Base-by-base conservation (phyloP, 2,329 filamentous ascomycete genomes). In the Coccinonectria pachysandricola region DNA sequence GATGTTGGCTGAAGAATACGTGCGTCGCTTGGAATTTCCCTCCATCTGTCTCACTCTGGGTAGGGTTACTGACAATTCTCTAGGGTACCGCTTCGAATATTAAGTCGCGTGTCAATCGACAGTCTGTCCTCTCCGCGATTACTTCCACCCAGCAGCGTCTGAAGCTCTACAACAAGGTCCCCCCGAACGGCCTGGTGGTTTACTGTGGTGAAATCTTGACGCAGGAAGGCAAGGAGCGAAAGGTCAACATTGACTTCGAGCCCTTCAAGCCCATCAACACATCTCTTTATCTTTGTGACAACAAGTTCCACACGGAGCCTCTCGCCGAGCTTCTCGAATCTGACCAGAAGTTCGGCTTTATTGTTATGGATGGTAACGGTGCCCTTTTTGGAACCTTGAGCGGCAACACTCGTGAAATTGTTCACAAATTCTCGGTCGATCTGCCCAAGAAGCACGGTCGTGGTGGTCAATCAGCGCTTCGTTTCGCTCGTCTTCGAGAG, bases 141-240 rank as follows among this genome's bases (percentile, higher is more conserved):
- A 98, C 91, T 27, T 98, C 91, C 36, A 98, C 91, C 48, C 92
- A 98, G 65, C 91, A 98, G 68, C 83, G 91, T 58, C 77, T 98
- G 43, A 98, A 98, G 74, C 73, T 98, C 24, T 98, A 98, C 69
- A 94, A 87, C 64, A 96, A 96, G 64, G 91, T 98, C 31, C 91
- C 92, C 16, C 85, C 91, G 25, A 98, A 98, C 62, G 91, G 91
- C 34, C 68, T 98, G 43, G 91, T 98, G 42, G 82, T 98, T 45
- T 98, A 98, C 73, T 98, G 91, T 60, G 91, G 91, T 78, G 91
- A 98, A 95, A 96, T 98, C 57, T 79, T 98, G 68, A 98, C 91
- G 30, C 79, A 79, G 15, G 91, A 98, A 68, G 91, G 91, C 61
- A 98, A 98, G 64, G 91, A 98, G 65, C 75, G 91, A 53, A 98